Base-by-base conservation (phyloP, 1,284 basidiomycete species). In the Tylopilus sp. region DNA sequence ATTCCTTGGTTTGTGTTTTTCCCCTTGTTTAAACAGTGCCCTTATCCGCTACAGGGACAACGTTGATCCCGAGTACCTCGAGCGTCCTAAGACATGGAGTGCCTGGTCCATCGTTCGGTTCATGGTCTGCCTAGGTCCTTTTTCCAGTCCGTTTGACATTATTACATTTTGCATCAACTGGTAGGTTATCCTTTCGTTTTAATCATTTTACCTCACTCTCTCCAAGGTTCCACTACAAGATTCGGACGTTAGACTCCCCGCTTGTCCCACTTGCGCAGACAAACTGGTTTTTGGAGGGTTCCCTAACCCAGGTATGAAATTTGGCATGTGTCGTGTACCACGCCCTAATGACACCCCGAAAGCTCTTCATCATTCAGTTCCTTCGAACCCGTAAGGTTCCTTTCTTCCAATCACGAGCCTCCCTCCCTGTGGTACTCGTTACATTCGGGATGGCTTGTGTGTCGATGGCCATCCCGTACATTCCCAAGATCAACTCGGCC, bases 341-440 rank as follows among this genome's bases (percentile, higher is more conserved):
- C 16, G 25, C 53, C 7, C 41, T 73, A 21, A 78, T 29, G 19
- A 4, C 29, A 39, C n/a, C 17, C 27, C 29, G n/a, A 65, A 75
- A 78, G 76, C 75, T 78, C 33, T 78, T 78, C 41, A 78, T 78
- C 41, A 80, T 78, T 29, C 76, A 78, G 50, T 80, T 80, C 64
- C 76, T 78, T 14, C 73, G 76, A 64, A 78, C 76, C 13, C 68
- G 60, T 54, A 78, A 80, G 64, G 59, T 80, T 54, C 76, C 76
- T 52, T 80, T 78, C 61, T 42, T 80, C 29, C 76, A 80, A 54
- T 78, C 76, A 17, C 77, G 79, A 35, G 79, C 76, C 2, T 78
- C 76, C 19, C 9, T 70, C 27, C 3, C 76, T 8, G 73, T 78
- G n/a, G 67, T 78, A 8, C 17, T 72, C 3, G 77, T 79, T 57